Conservation (phyloP, 768 basidiomycete genomes). For the Mrakia hoshinonis region DNA sequence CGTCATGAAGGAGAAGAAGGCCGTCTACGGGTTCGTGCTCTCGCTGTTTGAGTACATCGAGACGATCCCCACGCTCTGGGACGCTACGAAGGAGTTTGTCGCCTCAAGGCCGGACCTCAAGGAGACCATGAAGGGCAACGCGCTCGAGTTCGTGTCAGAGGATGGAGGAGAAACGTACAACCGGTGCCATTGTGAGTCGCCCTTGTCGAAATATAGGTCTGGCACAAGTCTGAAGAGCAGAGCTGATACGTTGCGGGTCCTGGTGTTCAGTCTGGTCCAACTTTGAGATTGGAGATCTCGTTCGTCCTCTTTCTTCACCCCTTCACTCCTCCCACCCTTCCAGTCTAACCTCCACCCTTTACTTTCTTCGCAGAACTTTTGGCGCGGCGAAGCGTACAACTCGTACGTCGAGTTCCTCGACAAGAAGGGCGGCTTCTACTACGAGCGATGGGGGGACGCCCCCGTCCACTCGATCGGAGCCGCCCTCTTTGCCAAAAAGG, state of each 20-base stretch:
- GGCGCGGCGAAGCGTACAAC: slow-evolving; percentile 70
- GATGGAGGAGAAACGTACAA: slow-evolving; percentile 66
- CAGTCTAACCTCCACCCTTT: too few relatives aligned
- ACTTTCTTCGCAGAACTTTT: slow-evolving; percentile 48
- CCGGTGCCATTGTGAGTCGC: slow-evolving; percentile 18
- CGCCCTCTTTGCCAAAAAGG: slow-evolving; percentile 75
- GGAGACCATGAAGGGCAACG: slow-evolving; percentile 47
- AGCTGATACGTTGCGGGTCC: not conserved
- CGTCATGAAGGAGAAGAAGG: slow-evolving; percentile 67
- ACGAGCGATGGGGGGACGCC: slow-evolving; percentile 77
- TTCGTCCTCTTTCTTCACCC: too few relatives aligned
- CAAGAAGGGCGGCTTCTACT: slow-evolving; percentile 61
- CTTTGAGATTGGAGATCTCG: slow-evolving; percentile 47
- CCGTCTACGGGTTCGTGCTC: slow-evolving; percentile 83
- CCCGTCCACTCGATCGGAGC: slow-evolving; percentile 77
- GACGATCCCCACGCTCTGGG: slow-evolving; percentile 76
- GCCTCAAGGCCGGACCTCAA: slow-evolving; percentile 26
- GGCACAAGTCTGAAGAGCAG: too few relatives aligned
- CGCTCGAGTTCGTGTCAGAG: slow-evolving; percentile 66
- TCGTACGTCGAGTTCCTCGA: slow-evolving; percentile 80
- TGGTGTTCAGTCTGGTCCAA: slow-evolving; percentile 69
- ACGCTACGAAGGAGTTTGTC: slow-evolving; percentile 50
- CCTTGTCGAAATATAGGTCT: not conserved
- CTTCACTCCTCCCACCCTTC: not conserved
- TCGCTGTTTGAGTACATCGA: slow-evolving; percentile 58